These are phyloP conservation scores for Nematocida displodere DNA, from an alignment of 371 early-diverging fungal species.

Conservation along the genomic window DNA sequence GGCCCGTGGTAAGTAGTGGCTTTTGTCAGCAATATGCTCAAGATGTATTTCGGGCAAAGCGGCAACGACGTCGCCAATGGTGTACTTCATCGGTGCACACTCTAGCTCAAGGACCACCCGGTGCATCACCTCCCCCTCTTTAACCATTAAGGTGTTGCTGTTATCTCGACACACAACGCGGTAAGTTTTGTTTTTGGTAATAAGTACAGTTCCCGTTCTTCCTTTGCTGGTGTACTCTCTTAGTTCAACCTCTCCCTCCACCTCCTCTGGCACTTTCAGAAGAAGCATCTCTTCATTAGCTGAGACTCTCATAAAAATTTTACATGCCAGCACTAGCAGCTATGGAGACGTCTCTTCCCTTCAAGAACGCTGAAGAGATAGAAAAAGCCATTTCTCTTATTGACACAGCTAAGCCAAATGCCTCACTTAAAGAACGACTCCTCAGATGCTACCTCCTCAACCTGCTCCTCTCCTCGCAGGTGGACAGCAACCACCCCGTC, in stretches of 20 bases:
- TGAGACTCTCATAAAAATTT: too few relatives aligned
- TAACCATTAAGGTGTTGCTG: conserved; percentile 35
- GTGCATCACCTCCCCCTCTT: not conserved
- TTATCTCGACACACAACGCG: conserved; percentile 26
- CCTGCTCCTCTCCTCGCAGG: conserved; percentile 37
- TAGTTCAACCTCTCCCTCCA: conserved; percentile 10
- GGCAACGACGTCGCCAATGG: not conserved
- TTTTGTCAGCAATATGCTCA: not conserved
- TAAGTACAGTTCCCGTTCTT: conserved; percentile 10
- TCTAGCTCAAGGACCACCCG: conserved; percentile 8
- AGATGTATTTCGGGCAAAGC: conserved; percentile 19
- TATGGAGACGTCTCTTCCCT: too few relatives aligned
- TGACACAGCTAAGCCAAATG: not conserved
- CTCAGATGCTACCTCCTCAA: conserved; percentile 48
- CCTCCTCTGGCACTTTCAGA: conserved; percentile 5
- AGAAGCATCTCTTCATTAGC: not conserved
- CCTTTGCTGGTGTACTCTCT: conserved; percentile 1
- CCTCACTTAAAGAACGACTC: conserved; percentile 37
- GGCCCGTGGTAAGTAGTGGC: conserved; percentile 1
- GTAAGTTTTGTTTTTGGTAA: conserved; percentile 12
- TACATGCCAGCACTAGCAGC: too few relatives aligned
- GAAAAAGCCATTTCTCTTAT: not conserved
- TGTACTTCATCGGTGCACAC: conserved; percentile 12
- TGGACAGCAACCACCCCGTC: conserved; percentile 35
- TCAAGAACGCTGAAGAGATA: conserved; percentile 43